These are phyloP conservation scores for Actinomortierella wolfii DNA, from an alignment of 371 early-diverging fungal genomes.

Conservation along the genomic window DNA sequence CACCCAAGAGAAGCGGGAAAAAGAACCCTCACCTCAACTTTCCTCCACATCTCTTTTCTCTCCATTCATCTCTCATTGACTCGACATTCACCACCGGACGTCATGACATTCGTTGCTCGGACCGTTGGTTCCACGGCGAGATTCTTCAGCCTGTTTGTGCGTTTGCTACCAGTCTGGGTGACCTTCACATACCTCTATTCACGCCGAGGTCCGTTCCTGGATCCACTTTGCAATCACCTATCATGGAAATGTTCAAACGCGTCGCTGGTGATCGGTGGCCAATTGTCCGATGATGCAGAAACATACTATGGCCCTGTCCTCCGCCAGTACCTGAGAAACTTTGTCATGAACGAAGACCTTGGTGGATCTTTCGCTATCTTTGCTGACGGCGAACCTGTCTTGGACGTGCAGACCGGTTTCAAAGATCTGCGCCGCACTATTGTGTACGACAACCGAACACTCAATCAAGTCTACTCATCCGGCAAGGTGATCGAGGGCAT, in stretches of 20 bases:
- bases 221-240: constrained; percentile 14
- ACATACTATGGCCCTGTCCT: constrained; percentile 38
- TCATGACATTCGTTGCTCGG: too few species aligned
- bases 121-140: too few species aligned
- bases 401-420: constrained; percentile 70
- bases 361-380: constrained; percentile 59
- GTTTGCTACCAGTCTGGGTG: constrained; percentile 26
- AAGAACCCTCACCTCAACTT: too few species aligned
- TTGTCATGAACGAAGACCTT: constrained; percentile 50
- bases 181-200: constrained; percentile 16
- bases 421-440: constrained; percentile 49
- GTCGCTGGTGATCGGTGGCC: constrained; percentile 15
- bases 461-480: constrained; percentile 72
- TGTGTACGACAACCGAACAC: constrained; percentile 55
- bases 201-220: constrained; percentile 22
- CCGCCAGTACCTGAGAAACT: constrained; percentile 42
- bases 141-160: constrained; percentile 17
- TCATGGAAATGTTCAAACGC: constrained; percentile 14
- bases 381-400: constrained; percentile 60
- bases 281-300: constrained; percentile 28
- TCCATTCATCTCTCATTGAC: too few species aligned
- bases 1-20: too few species aligned
- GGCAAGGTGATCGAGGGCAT: constrained; percentile 68
- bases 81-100: too few species aligned
- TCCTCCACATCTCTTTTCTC: too few species aligned